These are phyloP conservation scores for Xylaria telfairii DNA, from an alignment of 495 filamentous ascomycete genomes.

Conservation along the genomic window DNA sequence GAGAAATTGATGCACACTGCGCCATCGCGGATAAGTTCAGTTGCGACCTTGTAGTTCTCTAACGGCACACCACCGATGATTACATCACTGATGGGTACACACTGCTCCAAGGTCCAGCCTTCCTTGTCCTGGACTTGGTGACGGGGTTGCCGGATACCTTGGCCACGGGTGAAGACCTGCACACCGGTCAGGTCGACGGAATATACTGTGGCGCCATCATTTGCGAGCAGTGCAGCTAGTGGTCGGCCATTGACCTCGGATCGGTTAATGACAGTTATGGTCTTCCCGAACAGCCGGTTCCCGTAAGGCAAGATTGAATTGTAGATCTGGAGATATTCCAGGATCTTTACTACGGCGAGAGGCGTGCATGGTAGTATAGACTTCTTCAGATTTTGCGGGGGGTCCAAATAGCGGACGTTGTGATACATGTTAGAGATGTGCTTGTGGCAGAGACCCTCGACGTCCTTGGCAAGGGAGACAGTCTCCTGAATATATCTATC, in stretches of 20 bases:
- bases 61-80: constrained; percentile 93
- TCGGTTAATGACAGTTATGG: constrained; percentile 93
- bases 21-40: constrained; percentile 79
- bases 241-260: constrained; percentile 94
- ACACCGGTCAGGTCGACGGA: constrained; percentile 90
- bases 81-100: constrained; percentile 86
- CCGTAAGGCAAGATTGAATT: constrained; percentile 95
- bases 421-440: constrained; percentile 99
- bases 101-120: constrained; percentile 76
- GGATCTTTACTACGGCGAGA: constrained; percentile 91
- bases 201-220: constrained; percentile 95
- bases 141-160: constrained; percentile 76
- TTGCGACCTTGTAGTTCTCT: constrained; percentile 85
- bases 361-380: constrained; percentile 95
- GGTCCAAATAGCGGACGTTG: constrained; percentile 92
- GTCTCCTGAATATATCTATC: constrained; percentile 96
- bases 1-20: constrained; percentile 98
- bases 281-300: constrained; percentile 88
- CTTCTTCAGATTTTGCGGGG: constrained; percentile 75
- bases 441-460: constrained; percentile 90
- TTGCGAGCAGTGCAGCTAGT: constrained; percentile 91
- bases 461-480: constrained; percentile 88
- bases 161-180: constrained; percentile 89
- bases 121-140: constrained; percentile 85
- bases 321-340: constrained; percentile 94